Evolutionary conservation across 169 alveolate genomes (phyloP).

Genomic region (Ichthyophthirius multifiliis): DNA sequence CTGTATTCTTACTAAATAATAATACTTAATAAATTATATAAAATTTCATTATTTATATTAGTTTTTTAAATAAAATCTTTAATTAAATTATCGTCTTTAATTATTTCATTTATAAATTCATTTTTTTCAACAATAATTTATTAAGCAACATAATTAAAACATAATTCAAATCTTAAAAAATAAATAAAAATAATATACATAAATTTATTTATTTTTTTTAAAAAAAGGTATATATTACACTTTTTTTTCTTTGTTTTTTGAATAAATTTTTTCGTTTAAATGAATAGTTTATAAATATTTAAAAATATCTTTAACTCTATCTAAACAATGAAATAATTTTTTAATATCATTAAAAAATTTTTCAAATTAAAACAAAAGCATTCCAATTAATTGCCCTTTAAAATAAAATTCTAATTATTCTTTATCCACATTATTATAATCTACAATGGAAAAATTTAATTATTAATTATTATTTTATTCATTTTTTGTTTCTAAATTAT

Average conservation of each 20-base stretch:
- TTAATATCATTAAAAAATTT: neutral
- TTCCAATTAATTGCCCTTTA: neutral
- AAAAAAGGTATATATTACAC: neutral
- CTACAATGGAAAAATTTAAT: no score
- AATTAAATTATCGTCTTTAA: neutral
- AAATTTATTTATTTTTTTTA: no score
- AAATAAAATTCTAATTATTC: no score
- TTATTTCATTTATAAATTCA: neutral
- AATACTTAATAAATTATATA: neutral
- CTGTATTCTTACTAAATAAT: neutral
- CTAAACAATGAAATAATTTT: neutral
- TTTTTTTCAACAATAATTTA: neutral
- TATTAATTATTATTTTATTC: no score
- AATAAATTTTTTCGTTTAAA: neutral
- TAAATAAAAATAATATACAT: no score
- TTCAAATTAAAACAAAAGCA: neutral
- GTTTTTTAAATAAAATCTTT: neutral
- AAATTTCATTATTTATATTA: neutral
- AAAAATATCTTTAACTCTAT: neutral
- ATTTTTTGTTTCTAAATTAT: no score
- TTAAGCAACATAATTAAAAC: neutral
- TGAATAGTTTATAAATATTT: neutral
- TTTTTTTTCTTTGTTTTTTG: neutral
- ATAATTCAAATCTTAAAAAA: neutral
- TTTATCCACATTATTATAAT: no score